phyloP scores from a whole-genome alignment of 441 rosid species.

The Gossypium laxum region DNA sequence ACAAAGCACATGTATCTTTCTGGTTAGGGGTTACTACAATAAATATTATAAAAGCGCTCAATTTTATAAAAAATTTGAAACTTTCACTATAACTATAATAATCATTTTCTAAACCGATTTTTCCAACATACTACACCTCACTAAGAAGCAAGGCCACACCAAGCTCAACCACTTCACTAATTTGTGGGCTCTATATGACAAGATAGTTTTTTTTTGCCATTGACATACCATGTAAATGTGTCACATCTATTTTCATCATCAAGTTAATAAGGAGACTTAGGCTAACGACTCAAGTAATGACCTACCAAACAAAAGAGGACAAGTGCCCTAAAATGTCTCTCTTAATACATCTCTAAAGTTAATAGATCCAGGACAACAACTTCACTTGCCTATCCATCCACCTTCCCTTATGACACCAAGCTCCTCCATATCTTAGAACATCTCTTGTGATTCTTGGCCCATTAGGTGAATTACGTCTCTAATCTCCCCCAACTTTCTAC shows the following conservation, averaged over 20 bases:
- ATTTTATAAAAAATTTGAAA: no score
- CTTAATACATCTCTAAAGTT: background rate
- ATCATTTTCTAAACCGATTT: background rate
- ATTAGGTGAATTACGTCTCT: background rate
- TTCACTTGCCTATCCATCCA: background rate
- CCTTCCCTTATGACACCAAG: background rate
- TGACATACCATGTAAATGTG: background rate
- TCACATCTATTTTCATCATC: background rate
- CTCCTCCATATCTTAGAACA: background rate
- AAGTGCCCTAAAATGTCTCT: background rate
- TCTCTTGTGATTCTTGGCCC: background rate
- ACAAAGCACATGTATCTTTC: no score
- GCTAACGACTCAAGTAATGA: background rate
- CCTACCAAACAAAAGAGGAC: background rate
- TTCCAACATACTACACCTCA: background rate
- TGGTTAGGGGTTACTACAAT: no score
- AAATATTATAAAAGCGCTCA: background rate
- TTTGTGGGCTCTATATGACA: background rate
- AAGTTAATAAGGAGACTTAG: background rate
- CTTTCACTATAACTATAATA: background rate
- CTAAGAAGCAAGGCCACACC: background rate
- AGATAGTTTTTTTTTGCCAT: background rate
- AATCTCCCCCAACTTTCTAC: background rate
- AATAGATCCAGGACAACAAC: background rate
- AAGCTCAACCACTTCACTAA: background rate